These are phyloP conservation scores for Sanguinoderma infundibulare DNA, from an alignment of 1,284 basidiomycete genomes.

Conservation along the genomic window DNA sequence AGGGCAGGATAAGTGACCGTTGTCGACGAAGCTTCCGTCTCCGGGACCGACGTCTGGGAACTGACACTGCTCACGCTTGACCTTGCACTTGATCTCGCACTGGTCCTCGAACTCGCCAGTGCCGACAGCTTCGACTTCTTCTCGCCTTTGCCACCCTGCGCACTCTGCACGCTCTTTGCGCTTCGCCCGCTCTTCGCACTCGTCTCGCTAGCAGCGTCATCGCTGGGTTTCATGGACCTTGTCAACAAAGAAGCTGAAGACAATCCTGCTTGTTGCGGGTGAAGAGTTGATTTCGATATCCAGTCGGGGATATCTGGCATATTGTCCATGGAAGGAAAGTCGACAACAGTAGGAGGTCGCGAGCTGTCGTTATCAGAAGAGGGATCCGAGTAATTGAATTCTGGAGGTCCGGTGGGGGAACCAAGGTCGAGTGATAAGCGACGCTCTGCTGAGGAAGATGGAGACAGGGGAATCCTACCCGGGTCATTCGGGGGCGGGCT, in stretches of 20 bases:
- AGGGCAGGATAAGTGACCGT: conserved; percentile 69
- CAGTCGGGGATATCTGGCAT: conserved; percentile 63
- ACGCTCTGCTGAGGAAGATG: conserved; percentile 73
- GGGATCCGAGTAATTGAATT: conserved; percentile 42
- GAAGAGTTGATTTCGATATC: conserved; percentile 48
- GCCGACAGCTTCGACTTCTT: conserved; percentile 66
- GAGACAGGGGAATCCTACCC: conserved; percentile 65
- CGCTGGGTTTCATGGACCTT: conserved; percentile 20
- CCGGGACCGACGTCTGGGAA: conserved; percentile 51
- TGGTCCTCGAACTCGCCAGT: conserved; percentile 58
- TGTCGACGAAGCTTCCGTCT: conserved; percentile 33
- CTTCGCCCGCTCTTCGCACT: conserved; percentile 34
- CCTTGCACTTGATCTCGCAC: conserved; percentile 20
- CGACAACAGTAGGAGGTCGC: conserved; percentile 41
- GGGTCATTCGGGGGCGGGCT: conserved; percentile 44
- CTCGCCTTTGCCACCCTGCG: conserved; percentile 15
- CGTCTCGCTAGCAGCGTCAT: conserved; percentile 29
- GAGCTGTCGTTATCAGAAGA: conserved; percentile 41
- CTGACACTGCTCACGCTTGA: conserved; percentile 44
- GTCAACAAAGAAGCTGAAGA: conserved; percentile 27
- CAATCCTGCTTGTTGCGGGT: conserved; percentile 17
- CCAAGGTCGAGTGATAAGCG: conserved; percentile 63
- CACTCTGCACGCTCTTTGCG: conserved; percentile 33
- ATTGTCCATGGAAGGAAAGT: conserved; percentile 48
- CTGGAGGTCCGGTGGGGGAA: conserved; percentile 54